Conservation (phyloP, 768 basidiomycete species). For the Cystofilobasidium capitatum region DNA sequence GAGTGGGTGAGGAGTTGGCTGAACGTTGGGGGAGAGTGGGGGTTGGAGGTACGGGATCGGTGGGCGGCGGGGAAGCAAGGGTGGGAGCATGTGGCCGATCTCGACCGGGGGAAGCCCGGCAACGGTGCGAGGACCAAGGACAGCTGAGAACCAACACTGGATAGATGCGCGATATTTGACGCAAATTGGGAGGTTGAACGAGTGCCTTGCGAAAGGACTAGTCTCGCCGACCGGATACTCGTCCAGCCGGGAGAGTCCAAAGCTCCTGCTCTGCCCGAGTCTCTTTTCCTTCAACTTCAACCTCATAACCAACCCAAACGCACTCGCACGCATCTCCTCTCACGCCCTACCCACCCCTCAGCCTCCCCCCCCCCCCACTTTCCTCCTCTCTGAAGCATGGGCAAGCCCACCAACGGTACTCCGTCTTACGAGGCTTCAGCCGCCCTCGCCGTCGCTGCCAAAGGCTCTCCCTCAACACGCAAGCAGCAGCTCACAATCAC, state of each 20-base stretch:
- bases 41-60: constrained; percentile 16
- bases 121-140: not conserved
- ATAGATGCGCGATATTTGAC: too few relatives aligned
- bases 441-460: not conserved
- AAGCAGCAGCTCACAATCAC: constrained; percentile 45
- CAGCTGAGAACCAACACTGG: too few relatives aligned
- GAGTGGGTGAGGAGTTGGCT: not conserved
- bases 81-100: constrained; percentile 7
- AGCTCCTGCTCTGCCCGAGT: too few relatives aligned
- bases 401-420: constrained; percentile 3
- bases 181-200: too few relatives aligned
- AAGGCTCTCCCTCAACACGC: too few relatives aligned
- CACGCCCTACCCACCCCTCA: not conserved
- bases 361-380: not conserved
- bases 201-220: too few relatives aligned
- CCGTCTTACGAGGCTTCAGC: not conserved
- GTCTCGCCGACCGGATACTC: too few relatives aligned
- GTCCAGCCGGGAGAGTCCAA: too few relatives aligned
- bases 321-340: not conserved
- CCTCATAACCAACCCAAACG: too few relatives aligned
- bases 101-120: not conserved
- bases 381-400: not conserved
- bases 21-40: not conserved
- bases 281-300: too few relatives aligned
- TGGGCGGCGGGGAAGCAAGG: constrained; percentile 11